Evolutionary conservation across 2,329 filamentous ascomycete species (phyloP).

Genomic region (Didymella arachidicola): DNA sequence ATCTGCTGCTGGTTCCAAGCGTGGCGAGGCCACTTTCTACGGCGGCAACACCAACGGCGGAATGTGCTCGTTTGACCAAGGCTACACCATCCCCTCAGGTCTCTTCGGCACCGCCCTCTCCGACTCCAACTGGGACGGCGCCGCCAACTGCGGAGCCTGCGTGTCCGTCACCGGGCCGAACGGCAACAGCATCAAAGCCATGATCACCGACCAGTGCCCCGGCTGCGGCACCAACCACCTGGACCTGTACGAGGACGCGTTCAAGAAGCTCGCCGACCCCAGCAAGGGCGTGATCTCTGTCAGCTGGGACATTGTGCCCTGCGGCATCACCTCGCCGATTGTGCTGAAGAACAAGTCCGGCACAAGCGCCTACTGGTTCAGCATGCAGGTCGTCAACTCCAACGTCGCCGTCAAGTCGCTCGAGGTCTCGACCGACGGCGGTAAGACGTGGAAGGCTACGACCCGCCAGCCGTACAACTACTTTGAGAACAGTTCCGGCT

Average conservation of each 20-base stretch:
- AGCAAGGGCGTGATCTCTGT: conserved; percentile 60
- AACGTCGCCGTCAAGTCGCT: conserved; percentile 64
- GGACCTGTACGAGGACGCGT: conserved; percentile 63
- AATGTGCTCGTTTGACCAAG: conserved; percentile 56
- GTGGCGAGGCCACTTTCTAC: conserved; percentile 49
- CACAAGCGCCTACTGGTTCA: conserved; percentile 63
- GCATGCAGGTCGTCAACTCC: conserved; percentile 70
- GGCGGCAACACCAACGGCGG: conserved; percentile 61
- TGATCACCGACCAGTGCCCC: conserved; percentile 69
- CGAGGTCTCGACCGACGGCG: conserved; percentile 68
- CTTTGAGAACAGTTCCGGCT: conserved; percentile 67
- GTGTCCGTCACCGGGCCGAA: conserved; percentile 65
- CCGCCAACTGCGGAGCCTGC: conserved; percentile 68
- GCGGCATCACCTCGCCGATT: conserved; percentile 60
- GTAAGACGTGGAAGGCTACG: conserved; percentile 66
- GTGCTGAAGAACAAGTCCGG: conserved; percentile 63
- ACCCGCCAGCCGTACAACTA: conserved; percentile 63
- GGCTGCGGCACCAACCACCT: conserved; percentile 63
- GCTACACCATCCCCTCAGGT: conserved; percentile 66
- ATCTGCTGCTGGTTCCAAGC: conserved; percentile 23
- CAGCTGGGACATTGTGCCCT: conserved; percentile 60
- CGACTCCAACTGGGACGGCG: conserved; percentile 63
- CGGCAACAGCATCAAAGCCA: conserved; percentile 67
- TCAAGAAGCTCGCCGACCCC: conserved; percentile 56
- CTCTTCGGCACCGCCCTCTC: conserved; percentile 70